A percentile compares a stretch with the other conserved stretches of the same genome.
Conservation (phyloP, 2,329 filamentous ascomycete genomes). For the Endoconidiophora polonica region DNA sequence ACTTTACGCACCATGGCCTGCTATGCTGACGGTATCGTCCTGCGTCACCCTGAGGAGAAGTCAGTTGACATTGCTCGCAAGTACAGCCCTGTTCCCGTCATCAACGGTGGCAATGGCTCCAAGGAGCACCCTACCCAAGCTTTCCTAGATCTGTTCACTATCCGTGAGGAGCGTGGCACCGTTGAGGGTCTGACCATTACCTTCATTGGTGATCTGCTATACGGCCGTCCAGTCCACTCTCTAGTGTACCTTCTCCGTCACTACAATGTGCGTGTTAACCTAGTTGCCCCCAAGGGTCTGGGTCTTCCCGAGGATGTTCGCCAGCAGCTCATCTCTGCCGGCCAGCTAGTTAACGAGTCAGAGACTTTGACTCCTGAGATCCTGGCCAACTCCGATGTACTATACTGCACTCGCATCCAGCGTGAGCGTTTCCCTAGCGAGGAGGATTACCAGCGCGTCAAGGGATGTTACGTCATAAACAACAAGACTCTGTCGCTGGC, state of each 20-base stretch:
- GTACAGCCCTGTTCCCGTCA: constrained; percentile 77
- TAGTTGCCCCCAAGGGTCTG: constrained; percentile 69
- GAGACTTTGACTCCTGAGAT: constrained; percentile 74
- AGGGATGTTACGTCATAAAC: constrained; percentile 78
- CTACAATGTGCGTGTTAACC: constrained; percentile 88
- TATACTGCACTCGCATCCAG: constrained; percentile 95
- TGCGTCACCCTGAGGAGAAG: constrained; percentile 74
- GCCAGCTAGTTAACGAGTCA: constrained; percentile 61
- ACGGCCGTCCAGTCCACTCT: constrained; percentile 89
- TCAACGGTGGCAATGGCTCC: constrained; percentile 94
- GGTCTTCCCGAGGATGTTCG: constrained; percentile 60
- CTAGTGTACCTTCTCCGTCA: constrained; percentile 84
- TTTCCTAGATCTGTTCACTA: constrained; percentile 94
- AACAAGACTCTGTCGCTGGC: constrained; percentile 79
- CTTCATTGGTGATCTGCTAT: constrained; percentile 82
- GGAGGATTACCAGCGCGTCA: constrained; percentile 69
- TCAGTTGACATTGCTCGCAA: constrained; percentile 71
- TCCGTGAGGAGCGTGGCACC: constrained; percentile 90
- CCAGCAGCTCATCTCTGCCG: constrained; percentile 52
- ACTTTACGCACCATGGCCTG: constrained; percentile 85
- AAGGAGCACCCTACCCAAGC: constrained; percentile 95
- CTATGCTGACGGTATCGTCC: constrained; percentile 89
- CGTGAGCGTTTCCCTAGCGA: constrained; percentile 83
- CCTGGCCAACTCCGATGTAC: constrained; percentile 68
- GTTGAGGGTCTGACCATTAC: constrained; percentile 93